These are phyloP conservation scores for Leonotis leonurus DNA, from an alignment of 257 asterid species.

Conservation along the genomic window DNA sequence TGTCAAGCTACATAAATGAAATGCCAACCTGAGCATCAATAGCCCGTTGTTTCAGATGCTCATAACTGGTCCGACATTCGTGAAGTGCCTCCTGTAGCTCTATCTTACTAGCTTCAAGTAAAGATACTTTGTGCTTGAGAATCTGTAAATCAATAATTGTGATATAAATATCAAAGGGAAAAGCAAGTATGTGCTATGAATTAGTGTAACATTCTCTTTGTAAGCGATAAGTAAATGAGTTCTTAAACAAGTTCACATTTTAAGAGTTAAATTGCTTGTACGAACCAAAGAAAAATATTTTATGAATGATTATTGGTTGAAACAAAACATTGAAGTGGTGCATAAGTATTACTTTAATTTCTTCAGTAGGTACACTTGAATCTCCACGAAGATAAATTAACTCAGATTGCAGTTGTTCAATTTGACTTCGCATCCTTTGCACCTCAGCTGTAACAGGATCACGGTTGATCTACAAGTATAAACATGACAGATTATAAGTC, in stretches of 20 bases:
- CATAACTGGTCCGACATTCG: slow-evolving; percentile 47
- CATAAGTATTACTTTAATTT: slow-evolving; percentile 52
- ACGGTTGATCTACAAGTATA: slow-evolving; percentile 61
- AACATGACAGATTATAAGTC: background rate
- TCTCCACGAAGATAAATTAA: slow-evolving; percentile 79
- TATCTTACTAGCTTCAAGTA: slow-evolving; percentile 81
- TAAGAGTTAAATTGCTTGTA: background rate
- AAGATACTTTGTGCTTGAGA: slow-evolving; percentile 81
- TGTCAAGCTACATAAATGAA: background rate
- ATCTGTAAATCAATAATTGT: slow-evolving; percentile 35
- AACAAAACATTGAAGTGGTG: background rate
- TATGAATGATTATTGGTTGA: background rate
- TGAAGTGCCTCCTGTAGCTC: slow-evolving; percentile 66
- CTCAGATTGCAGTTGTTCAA: slow-evolving; percentile 89
- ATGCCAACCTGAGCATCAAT: slow-evolving; percentile 84
- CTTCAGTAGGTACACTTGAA: slow-evolving; percentile 61
- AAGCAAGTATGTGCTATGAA: background rate
- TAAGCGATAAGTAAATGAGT: background rate
- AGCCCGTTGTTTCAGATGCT: slow-evolving; percentile 58
- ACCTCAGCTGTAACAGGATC: slow-evolving; percentile 73
- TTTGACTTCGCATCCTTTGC: slow-evolving; percentile 86
- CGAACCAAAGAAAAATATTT: background rate
- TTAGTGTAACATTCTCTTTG: background rate
- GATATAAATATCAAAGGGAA: slow-evolving; percentile 11
- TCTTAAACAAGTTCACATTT: background rate